Conservation (phyloP, 768 basidiomycete genomes). For the Porphyrellus cyaneotinctus region DNA sequence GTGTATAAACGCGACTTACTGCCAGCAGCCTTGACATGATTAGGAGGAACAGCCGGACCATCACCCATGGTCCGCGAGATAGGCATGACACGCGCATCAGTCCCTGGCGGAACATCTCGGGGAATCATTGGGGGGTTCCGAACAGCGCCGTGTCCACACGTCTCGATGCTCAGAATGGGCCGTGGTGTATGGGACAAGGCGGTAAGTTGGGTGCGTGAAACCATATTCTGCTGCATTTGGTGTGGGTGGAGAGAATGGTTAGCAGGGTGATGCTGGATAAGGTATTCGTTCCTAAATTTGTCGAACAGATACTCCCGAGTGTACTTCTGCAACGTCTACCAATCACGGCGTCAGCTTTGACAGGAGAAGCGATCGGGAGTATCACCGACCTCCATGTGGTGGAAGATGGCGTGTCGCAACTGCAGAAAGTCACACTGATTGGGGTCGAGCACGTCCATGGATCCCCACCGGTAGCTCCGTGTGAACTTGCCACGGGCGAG, state of each 20-base stretch:
- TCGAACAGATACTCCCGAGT: constrained; percentile 80
- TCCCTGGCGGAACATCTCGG: constrained; percentile 44
- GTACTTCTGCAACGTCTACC: constrained; percentile 79
- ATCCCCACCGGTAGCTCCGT: constrained; percentile 81
- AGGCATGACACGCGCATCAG: constrained; percentile 43
- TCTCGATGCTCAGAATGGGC: constrained; percentile 61
- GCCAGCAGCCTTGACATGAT: constrained; percentile 32
- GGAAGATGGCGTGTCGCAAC: constrained; percentile 76
- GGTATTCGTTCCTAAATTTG: constrained; percentile 64
- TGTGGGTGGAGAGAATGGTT: constrained; percentile 42
- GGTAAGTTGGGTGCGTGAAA: constrained; percentile 30
- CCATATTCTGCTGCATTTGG: constrained; percentile 39
- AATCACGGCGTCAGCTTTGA: constrained; percentile 18
- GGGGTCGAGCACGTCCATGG: constrained; percentile 73
- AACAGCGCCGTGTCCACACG: constrained; percentile 41
- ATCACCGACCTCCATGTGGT: constrained; percentile 77
- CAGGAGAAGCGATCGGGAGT: constrained; percentile 10
- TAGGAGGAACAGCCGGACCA: constrained; percentile 20
- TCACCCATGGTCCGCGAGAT: constrained; percentile 41
- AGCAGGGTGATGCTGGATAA: constrained; percentile 48
- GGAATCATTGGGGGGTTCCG: constrained; percentile 46
- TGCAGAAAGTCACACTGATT: constrained; percentile 77
- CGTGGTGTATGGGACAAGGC: constrained; percentile 40
- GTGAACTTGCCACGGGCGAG: constrained; percentile 59
- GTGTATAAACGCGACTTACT: constrained; percentile 33